These are phyloP conservation scores for Gryganskiella cystojenkinii DNA, from an alignment of 192 early-diverging fungal species.

Conservation along the genomic window DNA sequence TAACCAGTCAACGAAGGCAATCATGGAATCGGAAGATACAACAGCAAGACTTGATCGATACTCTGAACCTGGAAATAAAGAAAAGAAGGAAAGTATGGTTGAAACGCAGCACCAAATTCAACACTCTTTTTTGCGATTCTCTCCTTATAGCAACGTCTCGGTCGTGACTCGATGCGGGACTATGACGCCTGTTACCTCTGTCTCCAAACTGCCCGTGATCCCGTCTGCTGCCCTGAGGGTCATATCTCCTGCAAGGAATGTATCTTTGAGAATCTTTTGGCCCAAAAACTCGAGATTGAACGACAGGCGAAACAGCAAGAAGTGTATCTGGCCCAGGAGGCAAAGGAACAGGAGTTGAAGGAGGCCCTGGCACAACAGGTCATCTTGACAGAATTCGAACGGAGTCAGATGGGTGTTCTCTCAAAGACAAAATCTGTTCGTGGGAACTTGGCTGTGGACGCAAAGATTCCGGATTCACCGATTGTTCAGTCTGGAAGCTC, in stretches of 20 bases:
- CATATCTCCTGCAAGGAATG: slow-evolving; percentile 95
- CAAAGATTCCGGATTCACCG: background rate
- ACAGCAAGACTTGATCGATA: too few species aligned
- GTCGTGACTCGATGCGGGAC: slow-evolving; percentile 82
- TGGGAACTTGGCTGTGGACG: slow-evolving; percentile 1
- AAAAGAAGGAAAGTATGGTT: too few species aligned
- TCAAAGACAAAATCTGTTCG: slow-evolving; percentile 33
- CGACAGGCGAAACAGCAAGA: slow-evolving; percentile 61
- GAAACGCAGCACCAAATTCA: too few species aligned
- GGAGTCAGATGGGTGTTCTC: slow-evolving; percentile 68
- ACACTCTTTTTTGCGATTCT: too few species aligned
- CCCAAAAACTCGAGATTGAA: slow-evolving; percentile 85
- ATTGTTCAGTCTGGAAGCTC: background rate
- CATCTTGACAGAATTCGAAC: slow-evolving; percentile 69
- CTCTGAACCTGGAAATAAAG: too few species aligned
- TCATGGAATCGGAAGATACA: too few species aligned
- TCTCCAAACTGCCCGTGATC: slow-evolving; percentile 77
- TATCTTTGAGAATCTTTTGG: slow-evolving; percentile 82
- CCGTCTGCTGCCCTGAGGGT: slow-evolving; percentile 76
- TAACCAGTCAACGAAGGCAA: too few species aligned
- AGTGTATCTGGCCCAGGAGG: slow-evolving; percentile 57
- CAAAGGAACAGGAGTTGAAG: slow-evolving; percentile 53
- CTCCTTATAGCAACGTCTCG: slow-evolving; percentile 75
- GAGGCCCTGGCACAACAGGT: slow-evolving; percentile 62
- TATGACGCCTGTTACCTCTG: slow-evolving; percentile 93